Evolutionary conservation across 2,329 filamentous ascomycete species (phyloP).

Genomic region (Trichothecium roseum): DNA sequence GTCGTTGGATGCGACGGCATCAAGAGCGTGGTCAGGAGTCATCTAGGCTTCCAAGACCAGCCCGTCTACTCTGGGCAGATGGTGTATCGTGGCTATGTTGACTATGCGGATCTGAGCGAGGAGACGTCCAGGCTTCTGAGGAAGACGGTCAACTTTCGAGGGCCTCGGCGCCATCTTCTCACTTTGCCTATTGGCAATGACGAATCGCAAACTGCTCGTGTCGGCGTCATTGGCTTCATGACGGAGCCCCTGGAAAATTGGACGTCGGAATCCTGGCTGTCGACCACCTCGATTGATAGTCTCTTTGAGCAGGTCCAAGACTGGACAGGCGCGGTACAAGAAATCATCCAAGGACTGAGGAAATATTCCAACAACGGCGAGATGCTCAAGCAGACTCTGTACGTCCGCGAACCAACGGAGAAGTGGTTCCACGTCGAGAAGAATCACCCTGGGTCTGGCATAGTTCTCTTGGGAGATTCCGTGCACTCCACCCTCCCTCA

Average conservation of each 20-base stretch:
- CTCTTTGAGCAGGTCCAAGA: constrained; percentile 19
- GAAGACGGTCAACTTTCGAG: constrained; percentile 21
- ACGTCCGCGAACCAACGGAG: constrained; percentile 18
- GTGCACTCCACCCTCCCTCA: constrained; percentile 22
- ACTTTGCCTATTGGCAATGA: constrained; percentile 24
- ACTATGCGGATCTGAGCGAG: constrained; percentile 18
- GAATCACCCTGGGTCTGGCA: constrained; percentile 10
- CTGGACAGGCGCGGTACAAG: constrained; percentile 20
- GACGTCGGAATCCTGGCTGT: constrained; percentile 23
- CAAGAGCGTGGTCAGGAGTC: constrained; percentile 44
- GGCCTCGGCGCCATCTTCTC: constrained; percentile 17
- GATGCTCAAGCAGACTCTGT: constrained; percentile 22
- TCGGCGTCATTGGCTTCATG: constrained; percentile 24
- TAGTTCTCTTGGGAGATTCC: constrained; percentile 20
- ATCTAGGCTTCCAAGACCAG: background rate
- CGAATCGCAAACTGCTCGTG: constrained; percentile 17
- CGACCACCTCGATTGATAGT: constrained; percentile 15
- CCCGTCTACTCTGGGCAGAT: constrained; percentile 22
- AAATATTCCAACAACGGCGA: constrained; percentile 17
- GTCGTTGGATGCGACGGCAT: constrained; percentile 56
- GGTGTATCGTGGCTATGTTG: constrained; percentile 23
- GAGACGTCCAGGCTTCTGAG: constrained; percentile 18
- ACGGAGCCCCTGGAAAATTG: constrained; percentile 22
- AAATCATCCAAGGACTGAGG: constrained; percentile 18
- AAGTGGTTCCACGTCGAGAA: constrained; percentile 16